Conservation (phyloP, 768 basidiomycete genomes). For the Auricularia sp. region DNA sequence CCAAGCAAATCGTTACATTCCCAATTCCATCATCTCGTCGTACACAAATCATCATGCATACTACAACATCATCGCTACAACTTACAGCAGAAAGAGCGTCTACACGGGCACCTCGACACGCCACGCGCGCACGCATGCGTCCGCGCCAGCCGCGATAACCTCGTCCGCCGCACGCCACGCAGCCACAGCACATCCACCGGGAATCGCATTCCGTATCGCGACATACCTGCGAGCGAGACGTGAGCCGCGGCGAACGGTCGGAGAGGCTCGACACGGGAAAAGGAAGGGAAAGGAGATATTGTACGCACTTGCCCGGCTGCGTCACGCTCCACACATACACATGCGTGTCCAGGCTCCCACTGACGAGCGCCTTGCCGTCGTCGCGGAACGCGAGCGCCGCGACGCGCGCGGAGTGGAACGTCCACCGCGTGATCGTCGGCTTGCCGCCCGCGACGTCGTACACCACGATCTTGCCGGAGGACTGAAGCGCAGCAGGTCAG, state of each 20-base stretch:
- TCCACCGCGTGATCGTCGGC: conserved; percentile 71
- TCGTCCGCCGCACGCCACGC: conserved; percentile 51
- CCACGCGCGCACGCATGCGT: conserved; percentile 72
- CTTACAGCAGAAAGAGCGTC: too few relatives aligned
- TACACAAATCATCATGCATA: too few relatives aligned
- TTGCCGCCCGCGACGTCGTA: conserved; percentile 61
- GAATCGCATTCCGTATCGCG: conserved; percentile 74
- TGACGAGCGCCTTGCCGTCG: conserved; percentile 68
- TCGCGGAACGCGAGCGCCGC: conserved; percentile 68
- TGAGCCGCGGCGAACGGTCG: background rate
- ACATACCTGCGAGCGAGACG: conserved; percentile 54
- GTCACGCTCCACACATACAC: conserved; percentile 78
- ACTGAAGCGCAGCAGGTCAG: conserved; percentile 32
- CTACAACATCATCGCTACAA: too few relatives aligned
- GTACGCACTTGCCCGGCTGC: conserved; percentile 24
- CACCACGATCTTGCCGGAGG: conserved; percentile 70
- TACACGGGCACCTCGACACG: conserved; percentile 13
- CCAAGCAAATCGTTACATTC: too few relatives aligned
- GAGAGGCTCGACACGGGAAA: too few relatives aligned
- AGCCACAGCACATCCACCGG: conserved; percentile 76
- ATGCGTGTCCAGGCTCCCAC: conserved; percentile 87
- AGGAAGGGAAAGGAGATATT: too few relatives aligned
- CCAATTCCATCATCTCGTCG: too few relatives aligned
- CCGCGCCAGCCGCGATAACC: conserved; percentile 68
- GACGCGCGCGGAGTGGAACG: conserved; percentile 75